phyloP scores from a whole-genome alignment of 345 rosid species.

The Arabis alpina region DNA sequence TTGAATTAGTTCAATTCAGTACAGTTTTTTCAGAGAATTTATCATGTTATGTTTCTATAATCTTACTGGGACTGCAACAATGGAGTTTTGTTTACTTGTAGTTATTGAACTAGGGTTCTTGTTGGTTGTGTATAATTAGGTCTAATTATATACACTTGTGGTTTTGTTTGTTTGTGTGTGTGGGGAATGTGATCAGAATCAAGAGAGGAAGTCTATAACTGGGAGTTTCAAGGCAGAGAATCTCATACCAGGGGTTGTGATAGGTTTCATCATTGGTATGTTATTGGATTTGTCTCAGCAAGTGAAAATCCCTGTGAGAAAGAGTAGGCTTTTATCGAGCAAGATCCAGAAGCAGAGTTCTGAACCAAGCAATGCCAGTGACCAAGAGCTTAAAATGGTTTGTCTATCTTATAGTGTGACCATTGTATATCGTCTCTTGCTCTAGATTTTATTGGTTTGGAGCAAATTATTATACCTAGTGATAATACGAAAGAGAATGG shows the following conservation, averaged over 20 bases:
- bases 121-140: neutral
- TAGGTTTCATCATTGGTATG: constrained; percentile 86
- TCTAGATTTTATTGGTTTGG: constrained; percentile 22
- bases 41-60: neutral
- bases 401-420: constrained; percentile 4
- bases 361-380: constrained; percentile 47
- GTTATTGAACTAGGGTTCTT: constrained; percentile 6
- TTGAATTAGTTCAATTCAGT: too few relatives aligned
- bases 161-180: neutral
- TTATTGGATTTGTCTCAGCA: constrained; percentile 72
- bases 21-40: neutral
- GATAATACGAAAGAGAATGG: neutral
- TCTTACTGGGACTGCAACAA: constrained; percentile 1
- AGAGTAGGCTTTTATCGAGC: constrained; percentile 63
- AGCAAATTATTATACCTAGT: too few relatives aligned
- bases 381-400: constrained; percentile 85
- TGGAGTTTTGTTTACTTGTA: constrained; percentile 3
- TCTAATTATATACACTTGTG: neutral
- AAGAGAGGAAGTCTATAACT: constrained; percentile 55
- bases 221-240: constrained; percentile 79
- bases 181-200: constrained; percentile 52
- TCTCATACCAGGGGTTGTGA: constrained; percentile 76
- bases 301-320: constrained; percentile 45
- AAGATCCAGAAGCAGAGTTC: constrained; percentile 53
- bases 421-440: neutral